Base-by-base conservation (phyloP, 352 stramenopile species). In the Hyaloperonospora arabidopsidis region DNA sequence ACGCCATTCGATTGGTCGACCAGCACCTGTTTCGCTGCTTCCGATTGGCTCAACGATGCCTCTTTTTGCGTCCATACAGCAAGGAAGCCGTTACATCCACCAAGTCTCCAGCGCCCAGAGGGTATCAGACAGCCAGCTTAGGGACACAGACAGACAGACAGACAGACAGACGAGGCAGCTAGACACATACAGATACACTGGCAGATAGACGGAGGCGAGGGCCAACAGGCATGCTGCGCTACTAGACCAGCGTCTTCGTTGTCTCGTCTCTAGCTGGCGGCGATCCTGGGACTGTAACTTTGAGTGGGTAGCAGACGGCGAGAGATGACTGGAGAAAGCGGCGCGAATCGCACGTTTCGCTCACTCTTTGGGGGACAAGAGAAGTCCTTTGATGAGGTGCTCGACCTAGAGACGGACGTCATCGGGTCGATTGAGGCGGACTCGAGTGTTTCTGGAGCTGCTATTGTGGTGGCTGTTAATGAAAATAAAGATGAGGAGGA, bases 321-420 rank as follows among this genome's bases (percentile, higher is more conserved):
- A n/a, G n/a, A 49, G n/a, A 81, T 79, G 74, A 72, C 74, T 60
- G 66, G 62, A 54, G 70, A 72, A 60, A 62, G 59, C 18, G 60
- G 74, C 48, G 79, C 79, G 35, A 79, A 71, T 51, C 68, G 74
- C 63, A 89, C 79, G 53, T 89, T 89, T 64, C 79, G 70, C 49
- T 85, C 79, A 46, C 81, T 89, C 50, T 89, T 87, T 39, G 72
- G 67, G 11, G 46, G 61, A 19, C 43, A 54, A 17, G 25, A 55
- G 48, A 21, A 58, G 25, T 50, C n/a, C 18, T 50, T 59, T 10
- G 54, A 70, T 25, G 49, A 75, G 32, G 53, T 51, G 22, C 45
- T 59, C 15, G 52, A 69, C 46, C 41, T 67, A 43, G 52, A 72
- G 45, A 10, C 52, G 35, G 51, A 60, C 32, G 40, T 23, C 22